Evolutionary conservation across 1,284 basidiomycete genomes (phyloP), one percentile per base, ranked within the genome.

Genomic region (Chiua sp.): DNA sequence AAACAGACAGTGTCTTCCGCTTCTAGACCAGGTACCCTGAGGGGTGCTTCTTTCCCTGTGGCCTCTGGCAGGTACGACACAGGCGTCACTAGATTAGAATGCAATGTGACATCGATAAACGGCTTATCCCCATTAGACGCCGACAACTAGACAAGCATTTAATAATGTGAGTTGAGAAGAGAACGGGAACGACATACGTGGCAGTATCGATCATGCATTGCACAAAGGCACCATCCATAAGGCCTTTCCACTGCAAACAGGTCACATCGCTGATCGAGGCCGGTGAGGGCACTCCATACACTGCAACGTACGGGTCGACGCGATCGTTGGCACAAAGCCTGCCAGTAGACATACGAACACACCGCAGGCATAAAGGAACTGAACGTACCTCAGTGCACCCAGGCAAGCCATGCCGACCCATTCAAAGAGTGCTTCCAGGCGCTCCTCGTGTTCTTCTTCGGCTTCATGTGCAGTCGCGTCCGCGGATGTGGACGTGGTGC

Each of bases 361-460:
- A 6, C 22, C 42, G 6, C 20, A 10, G 22, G 22, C 20, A n/a
- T 11, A n/a, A 44, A 44, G 11, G 6, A 22, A 12, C 10, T 15
- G 39, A 15, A 46, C 53, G 22, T 51, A 79, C 81, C 82, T 72
- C 56, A 79, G 79, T 2, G 82, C 76, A 18, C 75, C 79, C 3
- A 84, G 53, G 58, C 71, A 75, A 0, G 84, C 86, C 82, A 91
- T 81, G 4, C 88, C 90, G 18, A 85, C 78, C 89, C 89, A 91
- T 69, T 91, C 90, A 57, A 88, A 87, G 18, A 90, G 71, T 3
- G 68, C 72, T 5, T 72, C 69, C 46, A 83, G 73, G 5, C 76
- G 74, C 16, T 78, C 76, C 20, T 80, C 71, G 80, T 84, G 85
- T 55, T 86, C 85, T 52, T 82, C 81, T 7, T 51, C 56, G 20